Evolutionary conservation across 768 basidiomycete species (phyloP).

Genomic region (Hydnomerulius pinastri): DNA sequence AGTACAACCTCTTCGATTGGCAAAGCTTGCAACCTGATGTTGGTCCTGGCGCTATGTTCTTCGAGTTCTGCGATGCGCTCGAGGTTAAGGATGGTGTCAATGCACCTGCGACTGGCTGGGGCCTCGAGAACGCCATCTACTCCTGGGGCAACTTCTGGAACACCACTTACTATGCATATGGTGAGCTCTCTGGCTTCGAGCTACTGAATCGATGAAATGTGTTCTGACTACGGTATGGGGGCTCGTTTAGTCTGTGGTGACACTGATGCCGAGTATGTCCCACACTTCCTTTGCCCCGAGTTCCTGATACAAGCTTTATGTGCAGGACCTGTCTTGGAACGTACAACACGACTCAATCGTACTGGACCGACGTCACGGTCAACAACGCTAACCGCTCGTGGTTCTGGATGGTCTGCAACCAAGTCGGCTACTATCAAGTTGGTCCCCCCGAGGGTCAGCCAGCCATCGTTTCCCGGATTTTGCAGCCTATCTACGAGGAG

Average conservation of each 20-base stretch:
- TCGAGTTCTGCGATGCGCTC: constrained; percentile 42
- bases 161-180: constrained; percentile 42
- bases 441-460: constrained; percentile 40
- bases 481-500: constrained; percentile 31
- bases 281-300: not conserved
- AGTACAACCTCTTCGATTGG: constrained; percentile 67
- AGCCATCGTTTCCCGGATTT: constrained; percentile 34
- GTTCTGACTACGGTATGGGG: not conserved
- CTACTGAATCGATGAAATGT: not conserved
- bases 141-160: constrained; percentile 66
- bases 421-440: constrained; percentile 56
- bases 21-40: constrained; percentile 55
- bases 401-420: constrained; percentile 75
- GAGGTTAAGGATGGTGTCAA: constrained; percentile 40
- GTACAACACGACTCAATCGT: constrained; percentile 38
- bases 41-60: constrained; percentile 42
- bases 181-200: constrained; percentile 38
- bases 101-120: constrained; percentile 57
- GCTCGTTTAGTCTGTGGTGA: constrained; percentile 51
- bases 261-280: constrained; percentile 47
- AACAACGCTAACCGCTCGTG: constrained; percentile 64
- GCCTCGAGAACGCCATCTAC: constrained; percentile 56
- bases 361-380: constrained; percentile 56
- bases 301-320: constrained; percentile 38
- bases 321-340: constrained; percentile 41